Conservation (phyloP, 108 stramenopile genomes). For the Chaetoceros tenuissimus region DNA sequence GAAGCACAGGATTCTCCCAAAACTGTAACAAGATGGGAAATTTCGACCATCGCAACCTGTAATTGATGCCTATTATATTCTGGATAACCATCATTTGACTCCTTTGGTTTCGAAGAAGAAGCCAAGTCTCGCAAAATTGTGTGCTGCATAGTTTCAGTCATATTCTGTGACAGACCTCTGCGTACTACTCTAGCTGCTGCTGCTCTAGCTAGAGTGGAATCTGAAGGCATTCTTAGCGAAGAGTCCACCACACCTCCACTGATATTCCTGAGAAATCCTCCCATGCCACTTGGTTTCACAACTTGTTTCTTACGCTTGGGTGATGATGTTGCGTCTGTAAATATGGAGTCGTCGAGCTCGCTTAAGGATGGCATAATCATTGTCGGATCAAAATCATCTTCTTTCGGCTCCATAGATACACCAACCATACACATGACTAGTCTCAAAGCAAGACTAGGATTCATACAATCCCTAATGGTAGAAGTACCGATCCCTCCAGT, state of each 20-base stretch:
- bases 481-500: constrained; percentile 31
- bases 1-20: constrained; percentile 71
- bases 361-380: not conserved
- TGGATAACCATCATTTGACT: constrained; percentile 13
- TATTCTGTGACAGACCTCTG: constrained; percentile 55
- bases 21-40: constrained; percentile 55
- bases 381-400: constrained; percentile 19
- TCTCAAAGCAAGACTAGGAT: constrained; percentile 22
- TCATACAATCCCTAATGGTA: constrained; percentile 1
- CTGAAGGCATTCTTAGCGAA: constrained; percentile 20
- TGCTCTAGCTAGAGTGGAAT: constrained; percentile 55
- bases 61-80: constrained; percentile 54
- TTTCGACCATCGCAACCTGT: constrained; percentile 75
- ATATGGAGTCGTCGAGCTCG: not conserved
- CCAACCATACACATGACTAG: constrained; percentile 66
- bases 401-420: constrained; percentile 52
- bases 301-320: constrained; percentile 18
- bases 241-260: not conserved
- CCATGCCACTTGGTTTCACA: constrained; percentile 12
- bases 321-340: constrained; percentile 3
- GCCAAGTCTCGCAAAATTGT: constrained; percentile 53
- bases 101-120: constrained; percentile 22
- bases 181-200: constrained; percentile 52
- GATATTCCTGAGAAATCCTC: not conserved
- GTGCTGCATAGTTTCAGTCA: constrained; percentile 64